phyloP scores from a whole-genome alignment of 768 basidiomycete species.

The Mycena crocata region DNA sequence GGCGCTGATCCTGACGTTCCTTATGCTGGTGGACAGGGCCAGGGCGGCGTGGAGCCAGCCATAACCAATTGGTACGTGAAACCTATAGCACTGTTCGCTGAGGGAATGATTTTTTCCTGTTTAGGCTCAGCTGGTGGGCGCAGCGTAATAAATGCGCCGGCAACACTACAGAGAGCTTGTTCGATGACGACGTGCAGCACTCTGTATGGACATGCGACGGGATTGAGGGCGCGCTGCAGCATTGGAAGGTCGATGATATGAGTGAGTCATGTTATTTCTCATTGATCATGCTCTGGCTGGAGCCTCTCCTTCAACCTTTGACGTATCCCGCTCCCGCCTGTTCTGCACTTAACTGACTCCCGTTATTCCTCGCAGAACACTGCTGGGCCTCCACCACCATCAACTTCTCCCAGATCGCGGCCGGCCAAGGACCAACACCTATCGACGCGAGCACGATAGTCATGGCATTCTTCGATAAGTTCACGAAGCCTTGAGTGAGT shows the following conservation, averaged over 20 bases:
- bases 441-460: constrained; percentile 26
- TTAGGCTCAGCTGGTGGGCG: constrained; percentile 23
- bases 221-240: constrained; percentile 17
- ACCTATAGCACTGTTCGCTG: background rate
- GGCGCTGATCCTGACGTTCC: constrained; percentile 18
- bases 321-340: too few relatives aligned
- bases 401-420: constrained; percentile 25
- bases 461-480: constrained; percentile 27
- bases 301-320: too few relatives aligned
- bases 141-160: constrained; percentile 19
- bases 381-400: constrained; percentile 28
- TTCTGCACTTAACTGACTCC: too few relatives aligned
- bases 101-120: background rate
- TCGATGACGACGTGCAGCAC: constrained; percentile 24
- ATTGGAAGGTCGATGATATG: constrained; percentile 31
- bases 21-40: constrained; percentile 23
- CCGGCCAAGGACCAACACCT: constrained; percentile 22
- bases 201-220: constrained; percentile 9
- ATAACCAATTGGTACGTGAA: constrained; percentile 26
- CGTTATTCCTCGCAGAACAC: constrained; percentile 7
- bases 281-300: too few relatives aligned
- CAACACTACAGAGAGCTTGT: constrained; percentile 5
- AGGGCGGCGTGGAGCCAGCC: constrained; percentile 25
- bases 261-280: background rate
- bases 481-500: constrained; percentile 20